phyloP scores from a whole-genome alignment of 805 yeast species.

The Candida andamanensis region DNA sequence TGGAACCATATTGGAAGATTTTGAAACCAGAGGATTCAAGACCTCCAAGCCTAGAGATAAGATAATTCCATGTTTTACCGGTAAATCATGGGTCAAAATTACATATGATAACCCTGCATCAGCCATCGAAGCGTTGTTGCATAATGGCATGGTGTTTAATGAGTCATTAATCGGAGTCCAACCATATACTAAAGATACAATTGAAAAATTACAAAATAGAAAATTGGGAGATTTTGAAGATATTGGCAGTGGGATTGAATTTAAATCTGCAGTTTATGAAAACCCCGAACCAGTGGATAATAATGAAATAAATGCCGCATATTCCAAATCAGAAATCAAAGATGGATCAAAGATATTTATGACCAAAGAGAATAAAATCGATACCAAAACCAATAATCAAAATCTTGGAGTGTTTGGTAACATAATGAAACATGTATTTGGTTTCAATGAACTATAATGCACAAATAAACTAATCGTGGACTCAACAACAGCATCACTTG shows the following conservation, averaged over 20 bases:
- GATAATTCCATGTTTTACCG: slow-evolving; percentile 67
- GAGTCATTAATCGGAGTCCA: slow-evolving; percentile 64
- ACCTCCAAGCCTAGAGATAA: slow-evolving; percentile 11
- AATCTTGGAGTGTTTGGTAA: slow-evolving; percentile 31
- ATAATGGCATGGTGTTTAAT: slow-evolving; percentile 69
- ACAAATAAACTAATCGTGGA: not conserved
- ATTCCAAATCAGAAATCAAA: slow-evolving; percentile 31
- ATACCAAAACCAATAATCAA: slow-evolving; percentile 18
- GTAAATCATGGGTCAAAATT: slow-evolving; percentile 86
- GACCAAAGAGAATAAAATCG: slow-evolving; percentile 15
- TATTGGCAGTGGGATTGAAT: slow-evolving; percentile 36
- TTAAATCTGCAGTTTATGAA: slow-evolving; percentile 2
- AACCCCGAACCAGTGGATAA: slow-evolving; percentile 4
- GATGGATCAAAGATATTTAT: slow-evolving; percentile 37
- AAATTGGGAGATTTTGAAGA: slow-evolving; percentile 42
- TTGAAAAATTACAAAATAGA: slow-evolving; percentile 53
- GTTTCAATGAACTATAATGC: slow-evolving; percentile 37
- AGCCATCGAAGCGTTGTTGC: slow-evolving; percentile 80
- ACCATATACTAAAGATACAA: slow-evolving; percentile 57
- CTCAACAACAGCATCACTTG: not conserved
- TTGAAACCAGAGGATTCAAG: slow-evolving; percentile 33
- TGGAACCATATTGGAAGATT: slow-evolving; percentile 76
- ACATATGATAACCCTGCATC: slow-evolving; percentile 73
- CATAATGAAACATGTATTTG: slow-evolving; percentile 33
- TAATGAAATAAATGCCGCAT: slow-evolving; percentile 7